Conservation (phyloP, 2,329 filamentous ascomycete species). For the Alternaria tenuissima region DNA sequence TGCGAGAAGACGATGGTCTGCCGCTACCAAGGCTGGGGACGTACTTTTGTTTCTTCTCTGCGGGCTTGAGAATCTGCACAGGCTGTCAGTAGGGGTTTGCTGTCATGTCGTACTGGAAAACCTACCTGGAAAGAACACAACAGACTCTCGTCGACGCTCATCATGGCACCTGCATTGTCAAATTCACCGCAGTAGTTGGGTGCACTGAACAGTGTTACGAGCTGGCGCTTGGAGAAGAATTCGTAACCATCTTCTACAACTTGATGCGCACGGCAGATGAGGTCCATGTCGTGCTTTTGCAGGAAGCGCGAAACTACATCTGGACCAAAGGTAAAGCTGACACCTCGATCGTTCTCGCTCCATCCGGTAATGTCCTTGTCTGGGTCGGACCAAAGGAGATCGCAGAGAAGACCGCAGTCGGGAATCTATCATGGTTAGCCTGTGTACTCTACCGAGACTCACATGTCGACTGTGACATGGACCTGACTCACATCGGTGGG, state of each 20-base stretch:
- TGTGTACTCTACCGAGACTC: conserved; percentile 35
- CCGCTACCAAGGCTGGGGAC: conserved; percentile 77
- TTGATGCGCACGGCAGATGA: conserved; percentile 98
- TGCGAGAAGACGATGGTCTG: conserved; percentile 74
- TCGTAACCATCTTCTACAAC: conserved; percentile 99
- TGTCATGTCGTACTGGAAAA: conserved; percentile 4
- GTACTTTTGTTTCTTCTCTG: conserved; percentile 99
- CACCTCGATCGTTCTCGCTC: conserved; percentile 98
- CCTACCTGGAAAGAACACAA: conserved; percentile 97
- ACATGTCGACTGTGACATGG: background rate
- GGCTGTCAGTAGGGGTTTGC: conserved; percentile 27
- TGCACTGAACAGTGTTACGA: conserved; percentile 96
- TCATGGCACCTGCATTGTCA: conserved; percentile 99
- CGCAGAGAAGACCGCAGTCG: conserved; percentile 95
- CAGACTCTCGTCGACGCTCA: conserved; percentile 98
- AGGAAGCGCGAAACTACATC: conserved; percentile 97
- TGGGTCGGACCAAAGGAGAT: conserved; percentile 97
- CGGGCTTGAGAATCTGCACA: conserved; percentile 91
- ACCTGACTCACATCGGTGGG: conserved; percentile 87
- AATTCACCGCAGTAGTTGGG: conserved; percentile 99
- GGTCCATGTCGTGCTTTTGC: conserved; percentile 99
- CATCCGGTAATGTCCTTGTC: conserved; percentile 99
- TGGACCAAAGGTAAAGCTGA: conserved; percentile 97
- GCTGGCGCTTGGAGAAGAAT: conserved; percentile 98
- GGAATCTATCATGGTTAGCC: conserved; percentile 77